These are phyloP conservation scores for Fistulinella cinereoalba DNA, from an alignment of 1,284 basidiomycete species.

Conservation along the genomic window DNA sequence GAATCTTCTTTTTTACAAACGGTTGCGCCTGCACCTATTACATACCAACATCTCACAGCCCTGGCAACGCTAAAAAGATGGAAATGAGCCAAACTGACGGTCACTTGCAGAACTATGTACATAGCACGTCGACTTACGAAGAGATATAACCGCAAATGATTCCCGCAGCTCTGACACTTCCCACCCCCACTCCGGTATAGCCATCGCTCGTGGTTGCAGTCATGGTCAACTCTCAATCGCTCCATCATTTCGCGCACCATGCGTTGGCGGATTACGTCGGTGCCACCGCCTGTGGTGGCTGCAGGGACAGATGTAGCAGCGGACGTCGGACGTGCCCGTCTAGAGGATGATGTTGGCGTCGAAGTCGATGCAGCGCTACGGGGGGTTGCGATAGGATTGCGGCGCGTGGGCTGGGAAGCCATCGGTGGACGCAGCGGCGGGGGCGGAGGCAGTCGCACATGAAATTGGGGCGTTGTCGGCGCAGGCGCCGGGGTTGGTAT, in stretches of 20 bases:
- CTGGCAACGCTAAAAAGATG: slow-evolving; percentile 30
- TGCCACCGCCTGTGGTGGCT: background rate
- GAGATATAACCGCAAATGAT: slow-evolving; percentile 30
- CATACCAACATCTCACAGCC: slow-evolving; percentile 34
- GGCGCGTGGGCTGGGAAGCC: too few species aligned
- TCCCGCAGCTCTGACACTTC: slow-evolving; percentile 35
- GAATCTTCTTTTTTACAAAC: slow-evolving; percentile 19
- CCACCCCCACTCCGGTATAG: slow-evolving; percentile 28
- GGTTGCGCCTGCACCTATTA: slow-evolving; percentile 34
- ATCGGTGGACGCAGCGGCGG: too few species aligned
- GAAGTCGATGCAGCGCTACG: background rate
- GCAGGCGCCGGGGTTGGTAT: background rate
- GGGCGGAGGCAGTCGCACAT: too few species aligned
- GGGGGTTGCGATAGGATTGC: too few species aligned
- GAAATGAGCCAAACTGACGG: background rate
- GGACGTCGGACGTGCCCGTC: background rate
- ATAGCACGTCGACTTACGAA: slow-evolving; percentile 30
- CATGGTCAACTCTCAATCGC: slow-evolving; percentile 36
- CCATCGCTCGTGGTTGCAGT: slow-evolving; percentile 35
- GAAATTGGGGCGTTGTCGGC: too few species aligned
- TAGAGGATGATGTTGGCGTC: background rate
- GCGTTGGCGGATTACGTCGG: slow-evolving; percentile 9
- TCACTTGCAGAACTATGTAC: too few species aligned
- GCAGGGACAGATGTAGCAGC: background rate
- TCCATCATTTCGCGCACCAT: slow-evolving; percentile 35